Base-by-base conservation (phyloP, 2,329 filamentous ascomycete genomes). In the Fusarium subglutinans region DNA sequence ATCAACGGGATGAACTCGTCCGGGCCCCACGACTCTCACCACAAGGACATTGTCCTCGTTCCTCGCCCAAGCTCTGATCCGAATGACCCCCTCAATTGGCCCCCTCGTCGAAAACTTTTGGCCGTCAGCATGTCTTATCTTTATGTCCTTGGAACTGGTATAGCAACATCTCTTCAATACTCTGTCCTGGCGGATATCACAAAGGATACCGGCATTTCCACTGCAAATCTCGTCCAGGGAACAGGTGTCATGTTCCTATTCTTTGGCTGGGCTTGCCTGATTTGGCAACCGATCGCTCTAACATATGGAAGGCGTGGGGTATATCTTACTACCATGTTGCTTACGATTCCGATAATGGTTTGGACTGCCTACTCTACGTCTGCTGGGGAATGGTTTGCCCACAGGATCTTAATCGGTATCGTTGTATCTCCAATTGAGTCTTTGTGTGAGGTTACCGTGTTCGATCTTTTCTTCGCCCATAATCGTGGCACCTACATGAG, bases 401-500 rank as follows among this genome's bases (percentile, higher is more conserved):
- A 64, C 11, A 24, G 61, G 22, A 30, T 64, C 12, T 43, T 64
- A 8, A 60, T 64, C 9, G 54, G 61, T 1, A 50, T 50, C 8
- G 22, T 64, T 3, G 43, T 60, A 2, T 60, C 44, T 3, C 61
- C 61, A 6, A 60, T 64, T 2, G 54, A 64, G 44, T 50, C 61
- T 8, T 4, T 64, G 3, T 60, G 54, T 18, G 54, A 64, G 17
- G 55, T 50, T 5, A 60, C 54, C 7, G 54, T 64, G 1, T 64
- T 60, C 13, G 61, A 63, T 13, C 54, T 60, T 15, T 60, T 59
- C 44, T 63, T 63, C 18, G 54, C 54, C 13, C 61, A 63, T 9
- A 60, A 60, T 1, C 61, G 61, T 12, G 43, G 61, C 10, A 60
- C 54, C 15, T 63, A 60, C 5, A 60, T 63, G 54, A 57, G 61